Evolutionary conservation across 441 rosid genomes (phyloP).

Genomic region (Populus tomentosa): DNA sequence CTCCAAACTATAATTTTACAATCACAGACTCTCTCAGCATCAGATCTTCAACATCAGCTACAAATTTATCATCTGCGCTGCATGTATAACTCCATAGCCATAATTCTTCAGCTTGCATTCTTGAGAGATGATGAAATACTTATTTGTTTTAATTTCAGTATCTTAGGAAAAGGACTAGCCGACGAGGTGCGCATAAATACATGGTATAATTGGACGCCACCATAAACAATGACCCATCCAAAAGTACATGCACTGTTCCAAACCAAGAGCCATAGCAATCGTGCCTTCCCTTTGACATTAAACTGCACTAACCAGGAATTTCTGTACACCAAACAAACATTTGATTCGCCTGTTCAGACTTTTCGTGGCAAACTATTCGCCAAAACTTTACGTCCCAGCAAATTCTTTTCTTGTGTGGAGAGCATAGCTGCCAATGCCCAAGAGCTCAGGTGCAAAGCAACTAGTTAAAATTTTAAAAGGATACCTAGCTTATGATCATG

Average conservation of each 20-base stretch:
- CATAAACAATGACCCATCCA: not conserved
- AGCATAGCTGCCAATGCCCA: constrained; percentile 18
- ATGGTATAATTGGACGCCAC: not conserved
- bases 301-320: not conserved
- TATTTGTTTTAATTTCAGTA: too few species aligned
- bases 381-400: constrained; percentile 7
- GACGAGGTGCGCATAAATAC: too few species aligned
- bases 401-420: constrained; percentile 4
- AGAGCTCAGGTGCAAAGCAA: not conserved
- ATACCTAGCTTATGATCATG: not conserved
- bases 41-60: too few species aligned
- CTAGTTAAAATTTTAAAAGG: not conserved
- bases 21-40: too few species aligned
- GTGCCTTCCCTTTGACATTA: not conserved
- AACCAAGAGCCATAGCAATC: not conserved
- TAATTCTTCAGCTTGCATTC: too few species aligned
- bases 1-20: too few species aligned
- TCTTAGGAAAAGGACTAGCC: too few species aligned
- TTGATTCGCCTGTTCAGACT: constrained; percentile 13
- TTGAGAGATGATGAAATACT: too few species aligned
- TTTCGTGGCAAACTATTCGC: constrained; percentile 27
- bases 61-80: too few species aligned
- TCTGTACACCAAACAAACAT: not conserved
- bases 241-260: not conserved
- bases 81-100: too few species aligned